phyloP scores from a whole-genome alignment of 805 yeast genomes.

The Cyberlindnera bimundalis region DNA sequence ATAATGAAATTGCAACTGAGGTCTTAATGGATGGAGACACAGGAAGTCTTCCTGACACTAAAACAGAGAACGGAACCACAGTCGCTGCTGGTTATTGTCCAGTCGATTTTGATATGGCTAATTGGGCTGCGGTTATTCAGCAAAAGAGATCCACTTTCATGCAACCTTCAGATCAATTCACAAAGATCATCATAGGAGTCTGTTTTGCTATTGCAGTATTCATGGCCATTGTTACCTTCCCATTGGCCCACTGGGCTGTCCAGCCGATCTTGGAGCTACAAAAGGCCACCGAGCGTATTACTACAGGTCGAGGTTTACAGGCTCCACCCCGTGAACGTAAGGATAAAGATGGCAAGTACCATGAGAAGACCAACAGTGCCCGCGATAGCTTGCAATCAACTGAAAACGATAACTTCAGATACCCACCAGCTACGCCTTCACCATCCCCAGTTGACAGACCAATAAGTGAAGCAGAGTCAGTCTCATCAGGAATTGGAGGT shows the following conservation, averaged over 20 bases:
- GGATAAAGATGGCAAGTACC: slow-evolving; percentile 12
- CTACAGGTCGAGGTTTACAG: slow-evolving; percentile 40
- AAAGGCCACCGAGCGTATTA: slow-evolving; percentile 67
- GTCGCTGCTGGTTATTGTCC: slow-evolving; percentile 59
- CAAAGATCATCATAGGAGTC: slow-evolving; percentile 71
- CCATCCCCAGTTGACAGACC: slow-evolving; percentile 3
- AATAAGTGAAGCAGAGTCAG: slow-evolving; percentile 16
- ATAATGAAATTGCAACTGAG: slow-evolving; percentile 34
- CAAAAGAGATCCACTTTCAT: slow-evolving; percentile 58
- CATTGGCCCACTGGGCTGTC: slow-evolving; percentile 80
- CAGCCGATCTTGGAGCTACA: slow-evolving; percentile 77
- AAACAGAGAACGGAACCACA: slow-evolving; percentile 32
- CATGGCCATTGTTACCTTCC: slow-evolving; percentile 73
- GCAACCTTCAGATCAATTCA: slow-evolving; percentile 58
- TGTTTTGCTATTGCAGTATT: slow-evolving; percentile 75
- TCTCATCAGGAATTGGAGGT: slow-evolving; percentile 10
- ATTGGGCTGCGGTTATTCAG: slow-evolving; percentile 75
- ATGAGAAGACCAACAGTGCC: slow-evolving; percentile 6
- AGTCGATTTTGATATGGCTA: slow-evolving; percentile 39
- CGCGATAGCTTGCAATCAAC: slow-evolving; percentile 8
- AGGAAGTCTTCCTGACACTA: slow-evolving; percentile 41
- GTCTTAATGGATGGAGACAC: slow-evolving; percentile 33
- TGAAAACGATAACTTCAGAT: slow-evolving; percentile 1
- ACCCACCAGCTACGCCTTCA: slow-evolving; percentile 7
- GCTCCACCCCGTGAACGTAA: slow-evolving; percentile 9